These are phyloP conservation scores for Acanthamoeba sp. DNA, from an alignment of 208 protist species.

Conservation along the genomic window DNA sequence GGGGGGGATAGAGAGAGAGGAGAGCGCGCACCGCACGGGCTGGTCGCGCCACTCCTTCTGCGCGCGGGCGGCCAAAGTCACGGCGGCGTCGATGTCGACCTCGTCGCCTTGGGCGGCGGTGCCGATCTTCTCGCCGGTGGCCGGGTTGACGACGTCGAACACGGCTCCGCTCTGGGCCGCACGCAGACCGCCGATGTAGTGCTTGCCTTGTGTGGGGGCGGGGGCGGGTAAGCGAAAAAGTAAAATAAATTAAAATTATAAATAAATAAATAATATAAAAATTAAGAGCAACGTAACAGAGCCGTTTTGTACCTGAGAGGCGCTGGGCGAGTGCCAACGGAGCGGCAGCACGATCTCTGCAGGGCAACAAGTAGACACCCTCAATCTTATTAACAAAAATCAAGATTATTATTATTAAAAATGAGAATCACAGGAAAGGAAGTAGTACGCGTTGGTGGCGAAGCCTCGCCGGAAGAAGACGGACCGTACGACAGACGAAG, in stretches of 20 bases:
- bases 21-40: not conserved
- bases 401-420: not conserved
- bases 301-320: not conserved
- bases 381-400: not conserved
- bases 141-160: conserved; percentile 33
- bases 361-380: not conserved
- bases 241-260: not conserved
- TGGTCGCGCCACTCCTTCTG: conserved; percentile 55
- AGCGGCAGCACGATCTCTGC: not conserved
- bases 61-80: not conserved
- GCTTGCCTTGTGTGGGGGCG: too few relatives aligned
- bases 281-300: not conserved
- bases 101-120: conserved; percentile 1
- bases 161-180: not conserved
- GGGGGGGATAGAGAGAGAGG: not conserved
- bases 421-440: not conserved
- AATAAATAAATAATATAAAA: not conserved
- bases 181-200: conserved; percentile 15
- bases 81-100: conserved; percentile 4
- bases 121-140: conserved; percentile 46
- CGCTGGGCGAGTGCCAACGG: not conserved
- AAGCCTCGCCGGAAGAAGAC: too few relatives aligned
- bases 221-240: not conserved
- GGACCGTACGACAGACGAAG: too few relatives aligned
- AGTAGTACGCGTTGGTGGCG: too few relatives aligned